Conservation (phyloP, 2,329 filamentous ascomycete genomes). For the Clonostachys byssicola region DNA sequence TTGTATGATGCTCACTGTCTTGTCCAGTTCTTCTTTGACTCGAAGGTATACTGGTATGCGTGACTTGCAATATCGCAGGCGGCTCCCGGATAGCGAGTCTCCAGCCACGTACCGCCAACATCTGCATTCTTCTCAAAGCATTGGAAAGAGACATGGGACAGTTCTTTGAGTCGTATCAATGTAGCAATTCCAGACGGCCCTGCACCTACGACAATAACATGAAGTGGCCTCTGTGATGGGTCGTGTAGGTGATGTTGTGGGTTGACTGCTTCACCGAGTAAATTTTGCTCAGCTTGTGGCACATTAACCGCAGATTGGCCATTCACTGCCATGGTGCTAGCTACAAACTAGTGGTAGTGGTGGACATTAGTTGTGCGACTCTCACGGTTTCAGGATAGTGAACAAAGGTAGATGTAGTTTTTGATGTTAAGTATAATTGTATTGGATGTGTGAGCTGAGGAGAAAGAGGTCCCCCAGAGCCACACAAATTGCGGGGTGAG, state of each 20-base stretch:
- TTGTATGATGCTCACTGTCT: neutral
- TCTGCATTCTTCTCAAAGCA: constrained; percentile 16
- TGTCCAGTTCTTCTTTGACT: neutral
- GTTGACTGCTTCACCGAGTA: no score
- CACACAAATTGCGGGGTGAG: no score
- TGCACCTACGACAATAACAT: neutral
- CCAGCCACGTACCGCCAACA: constrained; percentile 14
- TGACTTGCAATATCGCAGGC: neutral
- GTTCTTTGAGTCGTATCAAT: neutral
- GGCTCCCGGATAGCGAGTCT: constrained; percentile 5
- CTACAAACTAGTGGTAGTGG: no score
- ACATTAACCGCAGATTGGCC: no score
- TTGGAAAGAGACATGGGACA: neutral
- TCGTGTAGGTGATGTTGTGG: neutral
- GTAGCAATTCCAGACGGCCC: neutral
- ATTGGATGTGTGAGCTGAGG: no score
- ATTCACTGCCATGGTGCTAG: no score
- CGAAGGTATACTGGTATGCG: neutral
- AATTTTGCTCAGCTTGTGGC: no score
- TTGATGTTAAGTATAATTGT: no score
- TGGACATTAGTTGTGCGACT: no score
- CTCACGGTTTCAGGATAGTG: no score
- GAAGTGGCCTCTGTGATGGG: neutral
- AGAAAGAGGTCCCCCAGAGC: no score
- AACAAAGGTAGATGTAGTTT: no score